phyloP scores from a whole-genome alignment of 805 yeast genomes.

The Alloascoidea africana region DNA sequence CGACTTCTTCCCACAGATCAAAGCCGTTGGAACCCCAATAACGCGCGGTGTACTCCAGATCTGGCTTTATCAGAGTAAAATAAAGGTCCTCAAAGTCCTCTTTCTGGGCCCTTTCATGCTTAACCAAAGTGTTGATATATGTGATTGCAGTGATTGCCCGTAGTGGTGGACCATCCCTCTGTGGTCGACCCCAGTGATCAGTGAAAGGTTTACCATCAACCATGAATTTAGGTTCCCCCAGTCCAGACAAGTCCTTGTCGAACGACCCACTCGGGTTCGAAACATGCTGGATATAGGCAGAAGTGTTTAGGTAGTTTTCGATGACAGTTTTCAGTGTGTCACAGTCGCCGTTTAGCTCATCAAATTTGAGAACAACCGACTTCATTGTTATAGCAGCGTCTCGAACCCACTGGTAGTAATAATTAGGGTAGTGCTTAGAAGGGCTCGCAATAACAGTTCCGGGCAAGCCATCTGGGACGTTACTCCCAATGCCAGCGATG shows the following conservation, averaged over 20 bases:
- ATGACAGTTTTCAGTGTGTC: conserved; percentile 18
- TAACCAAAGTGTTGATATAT: conserved; percentile 30
- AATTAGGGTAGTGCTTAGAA: conserved; percentile 54
- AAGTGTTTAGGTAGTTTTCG: conserved; percentile 48
- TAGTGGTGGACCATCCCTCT: conserved; percentile 87
- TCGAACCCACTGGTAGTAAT: conserved; percentile 82
- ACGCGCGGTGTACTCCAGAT: conserved; percentile 43
- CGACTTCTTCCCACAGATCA: conserved; percentile 88
- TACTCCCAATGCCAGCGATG: conserved; percentile 33
- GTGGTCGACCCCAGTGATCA: conserved; percentile 87
- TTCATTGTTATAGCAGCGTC: conserved; percentile 67
- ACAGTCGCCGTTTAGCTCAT: conserved; percentile 21
- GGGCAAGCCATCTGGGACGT: conserved; percentile 24
- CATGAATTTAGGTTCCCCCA: conserved; percentile 86
- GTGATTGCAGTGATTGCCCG: conserved; percentile 50
- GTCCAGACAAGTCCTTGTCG: conserved; percentile 23
- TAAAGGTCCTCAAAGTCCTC: conserved; percentile 26
- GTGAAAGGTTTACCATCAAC: conserved; percentile 49
- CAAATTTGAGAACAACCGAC: conserved; percentile 39
- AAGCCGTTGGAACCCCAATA: conserved; percentile 59
- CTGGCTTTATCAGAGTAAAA: conserved; percentile 43
- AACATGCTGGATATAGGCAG: conserved; percentile 44
- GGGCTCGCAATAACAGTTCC: conserved; percentile 87
- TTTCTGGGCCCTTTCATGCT: conserved; percentile 12
- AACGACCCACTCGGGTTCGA: conserved; percentile 57